Percentiles rank a stretch among this genome's conserved stretches.
Evolutionary conservation across 208 protist genomes (phyloP).

Genomic region (Zelonia costaricensis): DNA sequence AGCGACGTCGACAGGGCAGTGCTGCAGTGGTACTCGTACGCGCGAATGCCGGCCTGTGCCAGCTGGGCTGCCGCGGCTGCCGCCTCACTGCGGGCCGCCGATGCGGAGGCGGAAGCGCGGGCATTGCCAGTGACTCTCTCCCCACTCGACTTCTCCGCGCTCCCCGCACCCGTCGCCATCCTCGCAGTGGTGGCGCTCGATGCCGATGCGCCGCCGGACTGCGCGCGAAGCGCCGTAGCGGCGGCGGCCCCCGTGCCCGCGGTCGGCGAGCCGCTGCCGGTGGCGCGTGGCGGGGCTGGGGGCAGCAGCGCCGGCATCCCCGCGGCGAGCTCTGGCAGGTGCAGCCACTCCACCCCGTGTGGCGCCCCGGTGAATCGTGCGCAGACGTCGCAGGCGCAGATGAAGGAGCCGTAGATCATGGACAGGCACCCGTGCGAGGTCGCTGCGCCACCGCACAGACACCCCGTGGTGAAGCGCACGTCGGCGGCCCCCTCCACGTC

Average conservation of each 20-base stretch:
- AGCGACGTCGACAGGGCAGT: too few relatives aligned
- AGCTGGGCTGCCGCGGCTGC: too few relatives aligned
- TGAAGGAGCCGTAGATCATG: conserved; percentile 75
- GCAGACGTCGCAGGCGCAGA: conserved; percentile 71
- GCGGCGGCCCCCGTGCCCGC: conserved; percentile 22
- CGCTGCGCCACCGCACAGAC: conserved; percentile 51
- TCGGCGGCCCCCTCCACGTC: conserved; percentile 12
- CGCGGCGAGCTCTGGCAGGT: conserved; percentile 49
- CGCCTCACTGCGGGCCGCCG: too few relatives aligned
- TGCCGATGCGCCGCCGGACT: not conserved
- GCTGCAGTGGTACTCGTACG: too few relatives aligned
- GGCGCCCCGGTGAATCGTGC: conserved; percentile 37
- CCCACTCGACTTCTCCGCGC: too few relatives aligned
- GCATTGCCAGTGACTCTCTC: too few relatives aligned
- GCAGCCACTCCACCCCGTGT: conserved; percentile 76
- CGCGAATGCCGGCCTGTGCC: too few relatives aligned
- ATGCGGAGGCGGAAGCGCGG: too few relatives aligned
- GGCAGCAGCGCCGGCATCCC: conserved; percentile 17
- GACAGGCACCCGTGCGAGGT: conserved; percentile 43
- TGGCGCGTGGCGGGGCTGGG: not conserved
- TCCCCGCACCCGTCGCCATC: not conserved
- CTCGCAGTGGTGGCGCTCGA: not conserved
- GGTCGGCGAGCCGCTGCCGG: not conserved
- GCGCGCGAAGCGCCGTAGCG: conserved; percentile 14
- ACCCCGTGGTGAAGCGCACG: conserved; percentile 43